Evolutionary conservation across 495 filamentous ascomycete genomes (phyloP), one percentile per base, ranked within the genome.

Genomic region (Chaetomium fimeti): DNA sequence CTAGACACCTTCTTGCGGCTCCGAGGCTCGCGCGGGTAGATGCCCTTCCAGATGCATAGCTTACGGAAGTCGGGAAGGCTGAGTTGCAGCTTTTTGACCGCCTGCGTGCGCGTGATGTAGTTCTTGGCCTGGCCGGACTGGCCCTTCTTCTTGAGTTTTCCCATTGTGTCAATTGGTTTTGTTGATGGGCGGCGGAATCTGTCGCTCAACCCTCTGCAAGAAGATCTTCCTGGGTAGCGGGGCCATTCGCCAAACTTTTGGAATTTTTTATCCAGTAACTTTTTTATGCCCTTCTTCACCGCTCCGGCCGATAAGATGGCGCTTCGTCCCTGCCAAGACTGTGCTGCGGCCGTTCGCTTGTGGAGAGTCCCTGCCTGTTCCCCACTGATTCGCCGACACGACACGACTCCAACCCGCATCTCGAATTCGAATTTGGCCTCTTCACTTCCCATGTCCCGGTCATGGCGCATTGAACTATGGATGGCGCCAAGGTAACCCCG

Each of bases 1-100:
- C 96, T 97, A 70, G 91, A 91, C 49, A 88, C 94, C 83, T 96
- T 97, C 81, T 94, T 97, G 84, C 92, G 96, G 76, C 87, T 96
- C 61, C 94, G 84, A 43, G 94, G 94, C 80, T 98, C 95, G 74
- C 94, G 88, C 63, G 94, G 94, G 77, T 97, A 98, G 66, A 98
- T 98, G 69, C 94, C 94, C 80, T 98, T 98, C 86, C 96, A 98
- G 71, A 98, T 98, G 77, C 94, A 98, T 75, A 98, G 84, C 74
- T 95, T 89, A 77, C 94, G 88, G 79, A 98, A 98, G 78, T 98
- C 95, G 45, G 92, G 92, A 58, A 98, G 84, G 67, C 91, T 95
- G 75, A 98, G 90, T 78, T 98, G 94, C 66, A 98, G 88, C 82
- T 98, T 98, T 69, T 92, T 90, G 66, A 98, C 92, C 18, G 95